phyloP scores from a whole-genome alignment of 257 asterid genomes.

The Agastache rugosa region DNA sequence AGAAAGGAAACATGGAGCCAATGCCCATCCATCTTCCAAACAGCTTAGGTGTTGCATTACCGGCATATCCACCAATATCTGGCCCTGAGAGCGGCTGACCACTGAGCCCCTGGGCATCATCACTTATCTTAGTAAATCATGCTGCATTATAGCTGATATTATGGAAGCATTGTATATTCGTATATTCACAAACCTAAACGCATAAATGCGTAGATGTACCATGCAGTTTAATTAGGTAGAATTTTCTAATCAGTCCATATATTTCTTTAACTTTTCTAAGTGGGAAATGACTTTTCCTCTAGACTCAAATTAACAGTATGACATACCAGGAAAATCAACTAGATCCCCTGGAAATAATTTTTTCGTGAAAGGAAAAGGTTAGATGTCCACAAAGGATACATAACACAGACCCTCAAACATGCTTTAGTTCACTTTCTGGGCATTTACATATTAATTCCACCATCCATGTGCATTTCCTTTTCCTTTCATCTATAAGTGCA shows the following conservation, averaged over 20 bases:
- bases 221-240: not conserved
- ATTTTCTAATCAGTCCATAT: not conserved
- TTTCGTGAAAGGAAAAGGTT: not conserved
- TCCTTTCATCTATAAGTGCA: not conserved
- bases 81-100: conserved; percentile 95
- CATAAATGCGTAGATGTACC: not conserved
- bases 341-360: not conserved
- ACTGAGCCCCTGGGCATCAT: conserved; percentile 72
- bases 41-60: conserved; percentile 85
- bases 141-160: not conserved
- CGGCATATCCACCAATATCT: conserved; percentile 94
- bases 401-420: not conserved
- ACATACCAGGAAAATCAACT: conserved; percentile 10
- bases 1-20: conserved; percentile 89
- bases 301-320: not conserved
- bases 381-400: not conserved
- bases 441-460: conserved; percentile 1
- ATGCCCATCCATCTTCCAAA: conserved; percentile 97
- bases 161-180: not conserved
- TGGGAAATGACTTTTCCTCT: not conserved
- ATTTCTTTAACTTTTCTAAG: not conserved
- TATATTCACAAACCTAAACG: not conserved
- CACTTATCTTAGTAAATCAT: not conserved
- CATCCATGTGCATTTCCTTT: not conserved
- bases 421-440: not conserved